phyloP scores from a whole-genome alignment of 768 basidiomycete species.

The Rhodotorula kratochvilovae region DNA sequence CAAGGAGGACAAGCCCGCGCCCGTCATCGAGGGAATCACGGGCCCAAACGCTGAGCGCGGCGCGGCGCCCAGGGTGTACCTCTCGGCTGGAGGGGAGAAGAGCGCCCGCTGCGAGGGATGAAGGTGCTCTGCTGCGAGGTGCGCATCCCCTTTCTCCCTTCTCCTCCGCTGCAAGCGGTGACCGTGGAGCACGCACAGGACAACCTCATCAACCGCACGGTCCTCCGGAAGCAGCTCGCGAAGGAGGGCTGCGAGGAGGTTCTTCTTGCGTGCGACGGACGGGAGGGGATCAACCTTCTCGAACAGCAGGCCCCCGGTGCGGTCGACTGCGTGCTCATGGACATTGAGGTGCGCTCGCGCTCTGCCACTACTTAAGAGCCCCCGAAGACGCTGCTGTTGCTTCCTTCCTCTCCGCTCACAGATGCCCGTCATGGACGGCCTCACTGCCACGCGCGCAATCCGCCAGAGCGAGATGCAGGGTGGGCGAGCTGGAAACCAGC shows the following conservation, averaged over 20 bases:
- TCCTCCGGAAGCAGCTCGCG: constrained; percentile 24
- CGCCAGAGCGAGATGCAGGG: constrained; percentile 27
- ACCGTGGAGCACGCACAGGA: constrained; percentile 4
- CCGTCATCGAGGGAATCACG: constrained; percentile 32
- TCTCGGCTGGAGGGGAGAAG: not conserved
- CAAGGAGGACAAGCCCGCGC: not conserved
- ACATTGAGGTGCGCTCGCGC: constrained; percentile 39
- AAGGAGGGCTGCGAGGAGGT: constrained; percentile 23
- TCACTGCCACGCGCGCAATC: constrained; percentile 32
- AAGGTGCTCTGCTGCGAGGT: constrained; percentile 32
- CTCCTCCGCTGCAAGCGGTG: accelerated
- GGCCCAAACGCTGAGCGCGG: constrained; percentile 22
- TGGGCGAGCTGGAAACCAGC: not conserved
- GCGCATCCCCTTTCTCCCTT: not conserved
- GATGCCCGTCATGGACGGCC: constrained; percentile 40
- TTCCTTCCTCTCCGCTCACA: too few species aligned
- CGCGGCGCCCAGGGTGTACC: constrained; percentile 14
- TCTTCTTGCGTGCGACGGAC: constrained; percentile 25
- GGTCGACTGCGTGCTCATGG: constrained; percentile 38
- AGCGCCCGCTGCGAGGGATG: not conserved
- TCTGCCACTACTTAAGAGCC: too few species aligned
- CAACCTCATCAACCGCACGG: constrained; percentile 33
- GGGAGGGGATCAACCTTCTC: constrained; percentile 17
- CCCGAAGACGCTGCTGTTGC: too few species aligned
- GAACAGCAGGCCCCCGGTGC: not conserved